These are phyloP conservation scores for Apiospora saccharicola DNA, from an alignment of 2,329 filamentous ascomycete species.

Conservation along the genomic window DNA sequence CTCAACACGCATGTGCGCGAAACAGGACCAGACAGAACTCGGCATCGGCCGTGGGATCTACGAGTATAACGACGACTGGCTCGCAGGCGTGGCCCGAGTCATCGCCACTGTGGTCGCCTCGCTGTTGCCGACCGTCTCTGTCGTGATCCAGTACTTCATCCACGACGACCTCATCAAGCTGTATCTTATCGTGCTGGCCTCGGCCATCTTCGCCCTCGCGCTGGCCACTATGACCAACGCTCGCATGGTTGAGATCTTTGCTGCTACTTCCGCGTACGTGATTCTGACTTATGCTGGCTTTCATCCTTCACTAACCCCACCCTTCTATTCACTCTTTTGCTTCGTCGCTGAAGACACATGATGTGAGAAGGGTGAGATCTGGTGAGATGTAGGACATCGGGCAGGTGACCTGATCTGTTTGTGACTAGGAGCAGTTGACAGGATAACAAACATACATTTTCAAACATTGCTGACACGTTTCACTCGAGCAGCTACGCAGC, in stretches of 20 bases:
- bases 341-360: neutral
- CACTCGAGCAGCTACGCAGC: conserved; percentile 21
- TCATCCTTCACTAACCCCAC: neutral
- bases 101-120: conserved; percentile 29
- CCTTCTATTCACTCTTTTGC: neutral
- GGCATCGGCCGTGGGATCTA: too few species aligned
- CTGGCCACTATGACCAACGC: conserved; percentile 30
- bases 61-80: too few species aligned
- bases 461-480: neutral
- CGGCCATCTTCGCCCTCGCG: conserved; percentile 28
- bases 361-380: neutral
- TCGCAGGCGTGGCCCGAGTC: too few species aligned
- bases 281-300: neutral
- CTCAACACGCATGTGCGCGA: too few species aligned
- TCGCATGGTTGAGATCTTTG: conserved; percentile 29
- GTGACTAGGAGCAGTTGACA: neutral
- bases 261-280: conserved; percentile 30
- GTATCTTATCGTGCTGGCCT: conserved; percentile 25
- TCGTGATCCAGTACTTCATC: conserved; percentile 27
- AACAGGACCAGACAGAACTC: too few species aligned
- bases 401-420: neutral
- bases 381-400: neutral
- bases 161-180: conserved; percentile 20
- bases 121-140: conserved; percentile 27
- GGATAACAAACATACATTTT: neutral